Conservation (phyloP, 495 filamentous ascomycete genomes). For the Echria macrotheca region DNA sequence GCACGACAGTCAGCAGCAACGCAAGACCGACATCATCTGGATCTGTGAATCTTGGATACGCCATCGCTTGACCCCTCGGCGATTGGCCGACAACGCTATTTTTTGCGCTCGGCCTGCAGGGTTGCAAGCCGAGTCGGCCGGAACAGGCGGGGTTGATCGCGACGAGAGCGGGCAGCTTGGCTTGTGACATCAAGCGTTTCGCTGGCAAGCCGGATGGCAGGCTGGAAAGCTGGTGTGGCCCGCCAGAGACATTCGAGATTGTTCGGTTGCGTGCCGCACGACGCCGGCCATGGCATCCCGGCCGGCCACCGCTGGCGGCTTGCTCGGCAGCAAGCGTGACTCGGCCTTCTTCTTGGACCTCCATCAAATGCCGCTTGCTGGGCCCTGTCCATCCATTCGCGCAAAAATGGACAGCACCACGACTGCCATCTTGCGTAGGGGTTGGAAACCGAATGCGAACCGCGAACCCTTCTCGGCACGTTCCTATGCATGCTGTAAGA, state of each 20-base stretch:
- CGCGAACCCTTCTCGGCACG: not conserved
- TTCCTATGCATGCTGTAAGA: not conserved
- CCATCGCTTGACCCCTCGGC: not conserved
- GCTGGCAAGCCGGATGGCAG: not conserved
- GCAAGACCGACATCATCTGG: not conserved
- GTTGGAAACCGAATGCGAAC: constrained; percentile 1
- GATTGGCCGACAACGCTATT: not conserved
- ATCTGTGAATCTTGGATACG: constrained; percentile 2
- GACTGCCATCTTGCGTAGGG: not conserved
- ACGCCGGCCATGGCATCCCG: too few relatives aligned
- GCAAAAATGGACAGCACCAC: not conserved
- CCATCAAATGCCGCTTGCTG: too few relatives aligned
- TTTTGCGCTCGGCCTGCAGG: not conserved
- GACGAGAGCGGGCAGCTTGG: not conserved
- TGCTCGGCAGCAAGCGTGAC: too few relatives aligned
- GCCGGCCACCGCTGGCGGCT: too few relatives aligned
- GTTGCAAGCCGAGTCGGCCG: not conserved
- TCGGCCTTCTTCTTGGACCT: too few relatives aligned
- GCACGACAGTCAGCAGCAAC: too few relatives aligned
- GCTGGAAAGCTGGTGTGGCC: not conserved
- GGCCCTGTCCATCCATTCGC: too few relatives aligned
- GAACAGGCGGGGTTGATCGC: not conserved
- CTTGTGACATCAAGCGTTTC: constrained; percentile 9
- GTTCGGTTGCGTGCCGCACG: too few relatives aligned
- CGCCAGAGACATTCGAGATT: too few relatives aligned